phyloP scores from a whole-genome alignment of 768 basidiomycete genomes.

The Sistotremastrum suecicum region DNA sequence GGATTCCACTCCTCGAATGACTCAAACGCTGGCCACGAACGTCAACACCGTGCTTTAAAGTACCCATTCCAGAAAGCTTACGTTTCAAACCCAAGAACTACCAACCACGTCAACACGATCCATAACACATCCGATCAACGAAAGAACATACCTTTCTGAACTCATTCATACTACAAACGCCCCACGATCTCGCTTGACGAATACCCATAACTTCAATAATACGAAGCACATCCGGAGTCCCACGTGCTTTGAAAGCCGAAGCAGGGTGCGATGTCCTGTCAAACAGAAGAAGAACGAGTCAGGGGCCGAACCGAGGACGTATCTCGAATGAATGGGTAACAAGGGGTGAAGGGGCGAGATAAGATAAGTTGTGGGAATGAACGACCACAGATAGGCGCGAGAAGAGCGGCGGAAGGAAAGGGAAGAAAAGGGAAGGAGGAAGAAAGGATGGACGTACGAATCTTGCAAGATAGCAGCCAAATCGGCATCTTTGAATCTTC shows the following conservation, averaged over 20 bases:
- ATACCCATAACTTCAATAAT: constrained; percentile 61
- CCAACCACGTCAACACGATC: neutral
- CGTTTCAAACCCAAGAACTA: constrained; percentile 13
- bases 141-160: constrained; percentile 31
- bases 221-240: constrained; percentile 49
- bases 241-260: constrained; percentile 53
- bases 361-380: neutral
- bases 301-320: too few species aligned
- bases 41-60: neutral
- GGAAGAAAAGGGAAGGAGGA: too few species aligned
- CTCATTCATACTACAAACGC: constrained; percentile 34
- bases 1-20: constrained; percentile 23
- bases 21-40: constrained; percentile 6
- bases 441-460: constrained; percentile 15
- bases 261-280: constrained; percentile 34
- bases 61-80: neutral
- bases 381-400: neutral
- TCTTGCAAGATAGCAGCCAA: constrained; percentile 48
- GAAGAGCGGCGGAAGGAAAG: neutral
- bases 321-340: too few species aligned
- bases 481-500: constrained; percentile 49
- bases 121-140: neutral
- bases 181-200: constrained; percentile 52
- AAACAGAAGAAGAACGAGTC: neutral
- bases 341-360: neutral